Percentiles rank a stretch among this genome's conserved stretches.
Evolutionary conservation across 2,329 filamentous ascomycete genomes (phyloP).

Genomic region (Pseudogymnoascus verrucosus): DNA sequence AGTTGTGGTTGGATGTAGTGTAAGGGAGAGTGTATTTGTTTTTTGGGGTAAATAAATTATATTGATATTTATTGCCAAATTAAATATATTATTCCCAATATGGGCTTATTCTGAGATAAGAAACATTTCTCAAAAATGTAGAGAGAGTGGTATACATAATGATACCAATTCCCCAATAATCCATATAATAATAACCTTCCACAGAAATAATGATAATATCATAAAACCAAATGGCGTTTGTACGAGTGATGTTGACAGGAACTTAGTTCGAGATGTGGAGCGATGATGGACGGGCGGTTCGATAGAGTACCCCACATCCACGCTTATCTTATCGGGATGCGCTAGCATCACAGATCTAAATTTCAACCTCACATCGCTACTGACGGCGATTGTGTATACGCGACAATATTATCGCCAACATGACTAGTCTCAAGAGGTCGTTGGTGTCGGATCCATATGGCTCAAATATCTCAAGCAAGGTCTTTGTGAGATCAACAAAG

Average conservation of each 20-base stretch:
- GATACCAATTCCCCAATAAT: background rate
- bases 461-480: conserved; percentile 83
- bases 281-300: background rate
- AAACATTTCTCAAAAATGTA: background rate
- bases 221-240: background rate
- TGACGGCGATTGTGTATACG: background rate
- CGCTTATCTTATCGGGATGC: conserved; percentile 5
- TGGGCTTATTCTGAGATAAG: background rate
- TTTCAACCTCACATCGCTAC: conserved; percentile 7
- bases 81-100: background rate
- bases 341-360: conserved; percentile 10
- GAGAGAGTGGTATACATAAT: background rate
- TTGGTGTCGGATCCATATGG: conserved; percentile 45
- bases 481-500: conserved; percentile 89
- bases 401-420: conserved; percentile 26
- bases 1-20: background rate
- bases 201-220: background rate
- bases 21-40: background rate
- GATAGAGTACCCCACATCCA: background rate
- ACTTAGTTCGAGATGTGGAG: background rate
- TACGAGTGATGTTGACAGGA: background rate
- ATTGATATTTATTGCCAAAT: background rate
- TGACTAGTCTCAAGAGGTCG: conserved; percentile 59
- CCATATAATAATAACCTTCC: background rate
- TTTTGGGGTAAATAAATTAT: background rate